Conservation (phyloP, 208 protist species). For the Acanthamoeba lenticulata region DNA sequence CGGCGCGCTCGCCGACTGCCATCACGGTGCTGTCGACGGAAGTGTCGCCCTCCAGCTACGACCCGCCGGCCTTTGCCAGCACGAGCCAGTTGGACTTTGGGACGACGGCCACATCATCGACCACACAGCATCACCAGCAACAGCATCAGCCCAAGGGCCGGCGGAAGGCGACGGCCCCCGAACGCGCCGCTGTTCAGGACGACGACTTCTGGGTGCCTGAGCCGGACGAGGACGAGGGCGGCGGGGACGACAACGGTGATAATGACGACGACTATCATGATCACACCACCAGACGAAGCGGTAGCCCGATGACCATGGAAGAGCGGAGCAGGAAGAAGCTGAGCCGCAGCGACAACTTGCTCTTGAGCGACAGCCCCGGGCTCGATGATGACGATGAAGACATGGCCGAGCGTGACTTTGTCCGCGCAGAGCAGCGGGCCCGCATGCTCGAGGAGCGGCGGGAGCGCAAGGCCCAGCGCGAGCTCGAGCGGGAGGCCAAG, state of each 20-base stretch:
- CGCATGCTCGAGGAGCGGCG: background rate
- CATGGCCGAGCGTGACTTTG: background rate
- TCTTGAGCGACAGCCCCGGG: background rate
- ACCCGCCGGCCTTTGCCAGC: too few relatives aligned
- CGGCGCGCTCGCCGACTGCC: background rate
- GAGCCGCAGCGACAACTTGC: constrained; percentile 58
- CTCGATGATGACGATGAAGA: background rate
- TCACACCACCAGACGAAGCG: too few relatives aligned
- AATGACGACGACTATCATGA: too few relatives aligned
- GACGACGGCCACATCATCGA: background rate
- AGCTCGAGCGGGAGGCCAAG: constrained; percentile 3
- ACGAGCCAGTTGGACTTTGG: background rate
- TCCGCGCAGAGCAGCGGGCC: background rate
- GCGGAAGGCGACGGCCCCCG: background rate
- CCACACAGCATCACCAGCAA: background rate
- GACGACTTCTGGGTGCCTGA: constrained; percentile 40
- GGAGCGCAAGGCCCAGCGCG: background rate
- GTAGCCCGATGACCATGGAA: background rate
- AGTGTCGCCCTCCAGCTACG: too few relatives aligned
- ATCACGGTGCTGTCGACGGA: background rate
- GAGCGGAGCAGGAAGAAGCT: constrained; percentile 11
- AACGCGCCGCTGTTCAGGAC: background rate
- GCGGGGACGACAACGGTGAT: background rate
- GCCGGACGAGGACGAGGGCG: background rate
- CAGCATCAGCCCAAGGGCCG: background rate